Conservation (phyloP, 768 basidiomycete genomes). For the Boletus patriciae region DNA sequence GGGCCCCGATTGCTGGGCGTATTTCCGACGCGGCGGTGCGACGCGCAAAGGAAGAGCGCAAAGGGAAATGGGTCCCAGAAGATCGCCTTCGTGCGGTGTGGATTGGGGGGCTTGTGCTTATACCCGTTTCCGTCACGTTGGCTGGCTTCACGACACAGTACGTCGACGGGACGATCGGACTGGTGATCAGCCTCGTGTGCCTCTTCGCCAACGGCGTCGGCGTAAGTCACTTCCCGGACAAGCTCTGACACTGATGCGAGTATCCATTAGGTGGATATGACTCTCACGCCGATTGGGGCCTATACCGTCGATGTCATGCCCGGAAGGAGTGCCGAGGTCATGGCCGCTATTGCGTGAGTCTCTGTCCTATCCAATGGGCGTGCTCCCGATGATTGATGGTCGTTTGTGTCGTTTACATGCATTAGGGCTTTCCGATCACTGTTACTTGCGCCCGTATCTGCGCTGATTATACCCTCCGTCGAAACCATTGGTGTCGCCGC, state of each 20-base stretch:
- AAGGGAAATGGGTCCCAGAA: constrained; percentile 65
- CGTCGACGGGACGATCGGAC: constrained; percentile 48
- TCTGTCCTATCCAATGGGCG: not conserved
- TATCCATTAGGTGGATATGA: constrained; percentile 49
- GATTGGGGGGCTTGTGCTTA: constrained; percentile 45
- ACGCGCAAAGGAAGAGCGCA: constrained; percentile 47
- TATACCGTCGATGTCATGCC: constrained; percentile 64
- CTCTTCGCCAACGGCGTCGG: constrained; percentile 66
- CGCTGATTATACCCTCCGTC: constrained; percentile 41
- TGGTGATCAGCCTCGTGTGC: constrained; percentile 51
- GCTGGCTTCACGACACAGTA: constrained; percentile 54
- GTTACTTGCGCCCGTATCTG: constrained; percentile 15
- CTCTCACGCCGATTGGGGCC: constrained; percentile 53
- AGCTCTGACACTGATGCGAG: not conserved
- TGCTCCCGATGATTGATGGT: not conserved
- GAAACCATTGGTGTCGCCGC: constrained; percentile 49
- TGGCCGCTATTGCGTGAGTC: constrained; percentile 55
- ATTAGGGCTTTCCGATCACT: constrained; percentile 25
- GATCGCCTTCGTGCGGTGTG: constrained; percentile 60
- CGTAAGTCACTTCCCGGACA: constrained; percentile 36
- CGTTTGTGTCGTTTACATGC: not conserved
- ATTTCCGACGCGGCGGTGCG: constrained; percentile 57
- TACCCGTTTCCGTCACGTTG: constrained; percentile 51
- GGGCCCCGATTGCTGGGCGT: constrained; percentile 57
- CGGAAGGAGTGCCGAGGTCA: constrained; percentile 59